A percentile compares a stretch with the other conserved stretches of the same genome.
Conservation (phyloP, 345 rosid genomes). For the Noccaea caerulescens region DNA sequence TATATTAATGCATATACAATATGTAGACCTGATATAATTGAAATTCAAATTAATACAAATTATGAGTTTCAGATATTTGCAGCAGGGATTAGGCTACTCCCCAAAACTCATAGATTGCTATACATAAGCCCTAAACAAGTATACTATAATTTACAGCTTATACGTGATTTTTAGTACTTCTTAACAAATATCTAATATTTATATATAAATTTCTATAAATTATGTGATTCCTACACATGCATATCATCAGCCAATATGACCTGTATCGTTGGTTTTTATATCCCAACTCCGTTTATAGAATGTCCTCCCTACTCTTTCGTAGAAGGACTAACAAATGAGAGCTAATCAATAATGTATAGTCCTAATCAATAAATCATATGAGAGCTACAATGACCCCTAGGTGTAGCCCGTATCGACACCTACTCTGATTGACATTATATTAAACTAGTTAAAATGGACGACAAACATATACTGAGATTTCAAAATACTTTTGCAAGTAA, state of each 20-base stretch:
- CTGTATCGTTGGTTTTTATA: slow-evolving; percentile 16
- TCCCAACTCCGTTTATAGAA: background rate
- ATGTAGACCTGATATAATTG: background rate
- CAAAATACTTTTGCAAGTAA: background rate
- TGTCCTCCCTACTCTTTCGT: background rate
- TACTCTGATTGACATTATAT: slow-evolving; percentile 16
- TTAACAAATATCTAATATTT: background rate
- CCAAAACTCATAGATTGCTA: background rate
- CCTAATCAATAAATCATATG: background rate
- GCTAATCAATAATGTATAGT: too few species aligned
- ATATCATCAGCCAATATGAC: background rate
- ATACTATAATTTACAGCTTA: background rate
- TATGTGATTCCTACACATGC: background rate
- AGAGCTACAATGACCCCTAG: slow-evolving; percentile 23
- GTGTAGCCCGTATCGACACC: slow-evolving; percentile 28
- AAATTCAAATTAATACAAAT: background rate
- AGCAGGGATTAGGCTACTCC: background rate
- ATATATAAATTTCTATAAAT: too few species aligned
- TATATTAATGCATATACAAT: background rate
- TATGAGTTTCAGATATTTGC: background rate
- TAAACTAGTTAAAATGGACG: slow-evolving; percentile 24
- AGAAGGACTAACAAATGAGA: slow-evolving; percentile 4
- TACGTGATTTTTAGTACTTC: background rate
- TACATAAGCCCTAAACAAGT: background rate
- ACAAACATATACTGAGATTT: slow-evolving; percentile 7